Base-by-base conservation (phyloP, 2,329 filamentous ascomycete species). In the Penicillium paneum region DNA sequence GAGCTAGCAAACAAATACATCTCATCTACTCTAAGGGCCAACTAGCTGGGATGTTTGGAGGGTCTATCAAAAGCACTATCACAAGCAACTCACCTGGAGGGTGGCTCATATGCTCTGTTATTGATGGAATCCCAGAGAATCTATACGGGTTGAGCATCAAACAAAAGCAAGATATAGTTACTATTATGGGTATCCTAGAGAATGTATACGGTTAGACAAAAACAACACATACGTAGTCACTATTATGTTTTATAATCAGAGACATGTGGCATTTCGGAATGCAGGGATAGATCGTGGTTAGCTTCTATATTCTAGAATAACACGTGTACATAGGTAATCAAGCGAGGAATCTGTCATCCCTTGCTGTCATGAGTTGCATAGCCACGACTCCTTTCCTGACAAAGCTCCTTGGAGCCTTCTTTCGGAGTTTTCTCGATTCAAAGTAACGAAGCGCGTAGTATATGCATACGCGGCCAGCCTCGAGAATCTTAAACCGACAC, bases 201-300 rank as follows among this genome's bases (percentile, higher is more conserved):
- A 17, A 13, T 26, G 2, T 17, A 21, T 49, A 28, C 15, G 2
- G n/a, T 31, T 3, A 32, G 13, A 32, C 15, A 42, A 7, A 4
- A 49, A 1, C 7, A 21, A 8, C 26, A 49, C n/a, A 39, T 13
- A 49, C n/a, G 29, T 13, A 29, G 10, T n/a, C 8, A 24, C 15
- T 34, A 29, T n/a, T 19, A 1, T 24, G 21, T 24, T n/a, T 19
- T 12, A 13, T 31, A 17, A 35, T 21, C 31, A 29, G 31, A 39
- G 42, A 52, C 42, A 34, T 52, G 49, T 31, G 42, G 17, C 34
- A 28, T 47, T 47, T 34, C 8, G 21, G 8, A 38, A 52, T 49
- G 28, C 5, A 52, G 26, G n/a, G 19, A 17, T 31, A n/a, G 11
- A 52, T 32, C 35, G 32, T 40, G 26, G 12, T n/a, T 21, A 21